These are phyloP conservation scores for Candida dubliniensis DNA, from an alignment of 1,139 yeast species.

Conservation along the genomic window DNA sequence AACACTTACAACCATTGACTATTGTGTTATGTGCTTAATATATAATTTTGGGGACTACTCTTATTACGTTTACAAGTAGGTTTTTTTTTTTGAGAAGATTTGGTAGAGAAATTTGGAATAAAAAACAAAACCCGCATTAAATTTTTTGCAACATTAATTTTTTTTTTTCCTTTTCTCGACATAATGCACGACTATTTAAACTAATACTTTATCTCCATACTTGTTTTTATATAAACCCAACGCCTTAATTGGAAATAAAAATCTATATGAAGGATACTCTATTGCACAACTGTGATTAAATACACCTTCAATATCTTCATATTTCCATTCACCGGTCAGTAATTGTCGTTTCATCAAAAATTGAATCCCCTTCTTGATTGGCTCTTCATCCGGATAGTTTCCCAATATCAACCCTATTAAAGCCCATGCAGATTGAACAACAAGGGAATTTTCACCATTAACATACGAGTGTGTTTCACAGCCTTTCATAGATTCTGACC, in stretches of 20 bases:
- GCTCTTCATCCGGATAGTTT: constrained; percentile 67
- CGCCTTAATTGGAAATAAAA: constrained; percentile 89
- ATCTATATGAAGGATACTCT: constrained; percentile 93
- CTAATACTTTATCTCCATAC: constrained; percentile 23
- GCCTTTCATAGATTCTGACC: constrained; percentile 89
- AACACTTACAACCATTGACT: too few relatives aligned
- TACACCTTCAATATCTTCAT: constrained; percentile 90
- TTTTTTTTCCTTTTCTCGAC: neutral
- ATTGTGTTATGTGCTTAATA: too few relatives aligned
- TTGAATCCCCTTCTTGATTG: constrained; percentile 63
- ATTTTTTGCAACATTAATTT: neutral
- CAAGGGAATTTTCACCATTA: constrained; percentile 54
- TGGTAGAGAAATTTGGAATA: too few relatives aligned
- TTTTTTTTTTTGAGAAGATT: too few relatives aligned
- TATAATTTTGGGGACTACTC: too few relatives aligned
- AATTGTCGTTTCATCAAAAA: constrained; percentile 69
- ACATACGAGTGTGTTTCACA: constrained; percentile 85
- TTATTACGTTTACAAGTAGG: too few relatives aligned
- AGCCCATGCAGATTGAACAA: constrained; percentile 95
- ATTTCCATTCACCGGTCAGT: constrained; percentile 79
- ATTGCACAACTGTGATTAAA: constrained; percentile 91
- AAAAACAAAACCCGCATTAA: too few relatives aligned
- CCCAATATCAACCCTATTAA: constrained; percentile 79
- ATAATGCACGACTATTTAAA: neutral
- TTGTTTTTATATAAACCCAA: constrained; percentile 67